Percentiles rank a stretch among this genome's conserved stretches.
These are phyloP conservation scores for Cystofilobasidium capitatum DNA, from an alignment of 768 basidiomycete genomes.

Conservation along the genomic window DNA sequence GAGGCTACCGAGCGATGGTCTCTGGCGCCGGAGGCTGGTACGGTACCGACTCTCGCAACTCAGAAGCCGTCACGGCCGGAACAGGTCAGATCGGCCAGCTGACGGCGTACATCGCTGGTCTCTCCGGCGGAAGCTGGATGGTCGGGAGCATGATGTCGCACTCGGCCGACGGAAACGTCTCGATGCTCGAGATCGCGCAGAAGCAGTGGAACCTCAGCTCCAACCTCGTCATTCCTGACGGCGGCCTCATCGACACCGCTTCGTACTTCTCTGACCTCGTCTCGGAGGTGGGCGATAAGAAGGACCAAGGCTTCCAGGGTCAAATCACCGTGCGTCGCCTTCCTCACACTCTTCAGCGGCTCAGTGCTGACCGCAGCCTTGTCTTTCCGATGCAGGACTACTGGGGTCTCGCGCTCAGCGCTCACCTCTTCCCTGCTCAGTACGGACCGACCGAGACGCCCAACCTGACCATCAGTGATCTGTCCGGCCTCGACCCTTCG, in stretches of 20 bases:
- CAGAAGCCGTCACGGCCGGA: conserved; percentile 8
- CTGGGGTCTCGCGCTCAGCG: conserved; percentile 31
- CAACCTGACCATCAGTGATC: conserved; percentile 30
- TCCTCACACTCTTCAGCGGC: too few species aligned
- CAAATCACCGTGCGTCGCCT: conserved; percentile 32
- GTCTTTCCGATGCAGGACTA: conserved; percentile 28
- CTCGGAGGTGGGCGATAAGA: conserved; percentile 35
- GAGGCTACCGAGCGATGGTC: conserved; percentile 25
- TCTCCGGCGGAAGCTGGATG: conserved; percentile 22
- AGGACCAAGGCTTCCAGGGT: conserved; percentile 32
- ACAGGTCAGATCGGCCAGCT: conserved; percentile 8
- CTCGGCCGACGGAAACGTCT: conserved; percentile 38
- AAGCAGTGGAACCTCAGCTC: conserved; percentile 38
- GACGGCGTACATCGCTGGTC: conserved; percentile 23
- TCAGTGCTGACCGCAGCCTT: too few species aligned
- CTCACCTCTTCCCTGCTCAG: conserved; percentile 33
- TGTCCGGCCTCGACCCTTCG: conserved; percentile 29
- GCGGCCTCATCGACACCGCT: conserved; percentile 29
- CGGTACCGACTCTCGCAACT: conserved; percentile 17
- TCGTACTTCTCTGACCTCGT: conserved; percentile 37
- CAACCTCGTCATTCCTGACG: conserved; percentile 37
- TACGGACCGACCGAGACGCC: conserved; percentile 35
- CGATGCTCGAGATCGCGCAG: conserved; percentile 33
- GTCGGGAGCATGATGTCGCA: conserved; percentile 15
- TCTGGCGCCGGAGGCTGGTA: conserved; percentile 12